phyloP scores from a whole-genome alignment of 495 filamentous ascomycete species.

The Daldinia caldariorum region DNA sequence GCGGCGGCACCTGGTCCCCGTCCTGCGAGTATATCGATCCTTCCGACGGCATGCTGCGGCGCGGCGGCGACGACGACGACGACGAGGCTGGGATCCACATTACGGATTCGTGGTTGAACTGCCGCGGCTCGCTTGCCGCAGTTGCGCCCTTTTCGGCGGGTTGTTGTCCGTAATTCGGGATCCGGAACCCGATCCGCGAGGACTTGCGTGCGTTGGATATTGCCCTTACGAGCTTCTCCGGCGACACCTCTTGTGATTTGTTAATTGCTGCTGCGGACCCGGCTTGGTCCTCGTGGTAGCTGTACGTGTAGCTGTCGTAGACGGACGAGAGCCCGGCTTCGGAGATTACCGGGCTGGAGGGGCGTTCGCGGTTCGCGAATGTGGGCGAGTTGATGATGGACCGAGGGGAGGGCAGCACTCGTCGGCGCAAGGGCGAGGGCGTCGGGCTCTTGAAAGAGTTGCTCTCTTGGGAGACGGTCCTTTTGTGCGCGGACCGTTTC shows the following conservation, averaged over 20 bases:
- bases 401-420: slow-evolving; percentile 29
- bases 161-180: slow-evolving; percentile 14
- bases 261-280: background rate
- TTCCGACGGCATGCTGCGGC: slow-evolving; percentile 35
- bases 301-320: slow-evolving; percentile 47
- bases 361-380: slow-evolving; percentile 11
- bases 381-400: slow-evolving; percentile 35
- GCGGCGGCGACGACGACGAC: slow-evolving; percentile 7
- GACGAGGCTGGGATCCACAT: background rate
- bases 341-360: slow-evolving; percentile 40
- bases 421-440: slow-evolving; percentile 31
- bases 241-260: background rate
- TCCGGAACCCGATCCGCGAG: slow-evolving; percentile 25
- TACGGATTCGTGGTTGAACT: slow-evolving; percentile 1
- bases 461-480: background rate
- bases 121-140: background rate
- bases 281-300: background rate
- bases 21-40: slow-evolving; percentile 46
- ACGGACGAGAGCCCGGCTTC: slow-evolving; percentile 46
- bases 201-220: background rate
- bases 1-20: slow-evolving; percentile 37
- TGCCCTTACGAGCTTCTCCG: background rate
- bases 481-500: background rate
- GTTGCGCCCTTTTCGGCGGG: background rate
- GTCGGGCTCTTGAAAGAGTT: slow-evolving; percentile 31